Conservation (phyloP, 2,329 filamentous ascomycete species). For the Colletotrichum phormii region DNA sequence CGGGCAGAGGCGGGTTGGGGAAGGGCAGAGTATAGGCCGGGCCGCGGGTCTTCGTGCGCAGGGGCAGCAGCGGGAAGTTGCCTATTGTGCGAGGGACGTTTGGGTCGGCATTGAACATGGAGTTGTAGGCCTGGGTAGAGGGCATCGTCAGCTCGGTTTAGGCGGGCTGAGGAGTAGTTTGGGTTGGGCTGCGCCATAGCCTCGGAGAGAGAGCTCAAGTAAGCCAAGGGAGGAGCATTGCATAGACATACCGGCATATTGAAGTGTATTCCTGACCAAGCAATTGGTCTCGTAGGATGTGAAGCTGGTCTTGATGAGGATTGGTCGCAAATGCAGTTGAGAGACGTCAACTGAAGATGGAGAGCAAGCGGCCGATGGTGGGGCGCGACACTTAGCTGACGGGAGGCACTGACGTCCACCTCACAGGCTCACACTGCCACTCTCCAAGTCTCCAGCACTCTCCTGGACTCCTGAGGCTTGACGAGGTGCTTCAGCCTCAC, state of each 20-base stretch:
- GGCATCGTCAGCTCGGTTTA: slow-evolving; percentile 40
- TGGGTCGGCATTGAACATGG: slow-evolving; percentile 91
- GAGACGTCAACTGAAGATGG: slow-evolving; percentile 18
- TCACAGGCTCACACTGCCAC: neutral
- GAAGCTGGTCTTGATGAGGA: slow-evolving; percentile 34
- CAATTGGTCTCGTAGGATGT: slow-evolving; percentile 34
- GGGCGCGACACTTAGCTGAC: slow-evolving; percentile 20
- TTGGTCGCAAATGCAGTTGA: slow-evolving; percentile 15
- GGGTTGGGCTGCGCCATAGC: slow-evolving; percentile 9
- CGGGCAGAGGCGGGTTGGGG: slow-evolving; percentile 67
- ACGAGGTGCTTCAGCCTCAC: neutral
- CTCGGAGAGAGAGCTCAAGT: neutral
- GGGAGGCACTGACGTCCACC: slow-evolving; percentile 31
- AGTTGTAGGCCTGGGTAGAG: slow-evolving; percentile 86
- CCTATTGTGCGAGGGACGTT: slow-evolving; percentile 73
- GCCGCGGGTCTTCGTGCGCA: slow-evolving; percentile 95
- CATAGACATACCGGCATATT: slow-evolving; percentile 59
- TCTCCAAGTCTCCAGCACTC: too few relatives aligned
- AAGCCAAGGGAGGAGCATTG: neutral
- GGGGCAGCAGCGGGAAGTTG: slow-evolving; percentile 94
- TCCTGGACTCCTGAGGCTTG: slow-evolving; percentile 39
- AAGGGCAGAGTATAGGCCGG: slow-evolving; percentile 86
- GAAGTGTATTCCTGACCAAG: slow-evolving; percentile 40
- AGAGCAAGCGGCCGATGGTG: slow-evolving; percentile 25
- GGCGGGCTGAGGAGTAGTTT: slow-evolving; percentile 1